A percentile compares a stretch with the other conserved stretches of the same genome.
Evolutionary conservation across 306 rosid species (phyloP).

Genomic region (Astragalus glycyphyllos): DNA sequence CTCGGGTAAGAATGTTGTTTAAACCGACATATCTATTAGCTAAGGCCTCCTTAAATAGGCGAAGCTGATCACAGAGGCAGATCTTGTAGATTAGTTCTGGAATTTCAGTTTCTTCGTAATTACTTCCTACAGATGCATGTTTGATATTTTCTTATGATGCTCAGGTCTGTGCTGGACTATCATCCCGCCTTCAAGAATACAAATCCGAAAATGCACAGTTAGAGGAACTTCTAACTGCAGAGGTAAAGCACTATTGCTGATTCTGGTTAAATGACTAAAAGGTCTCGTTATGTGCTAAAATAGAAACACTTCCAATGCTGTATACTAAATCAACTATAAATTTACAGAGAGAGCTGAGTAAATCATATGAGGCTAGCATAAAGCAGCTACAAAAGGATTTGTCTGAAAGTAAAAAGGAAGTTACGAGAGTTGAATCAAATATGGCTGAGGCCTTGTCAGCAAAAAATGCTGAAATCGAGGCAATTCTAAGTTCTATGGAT

Average conservation of each 20-base stretch:
- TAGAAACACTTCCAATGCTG: constrained; percentile 16
- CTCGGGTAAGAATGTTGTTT: constrained; percentile 73
- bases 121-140: constrained; percentile 33
- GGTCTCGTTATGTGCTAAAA: constrained; percentile 31
- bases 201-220: constrained; percentile 96
- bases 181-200: constrained; percentile 95
- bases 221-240: constrained; percentile 95
- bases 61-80: constrained; percentile 34
- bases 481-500: constrained; percentile 79
- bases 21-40: constrained; percentile 32
- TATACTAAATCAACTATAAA: constrained; percentile 33
- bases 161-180: constrained; percentile 98
- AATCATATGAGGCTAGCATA: constrained; percentile 86
- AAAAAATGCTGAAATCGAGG: constrained; percentile 92
- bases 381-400: constrained; percentile 79
- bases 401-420: constrained; percentile 79
- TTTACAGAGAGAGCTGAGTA: constrained; percentile 90
- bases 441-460: constrained; percentile 94
- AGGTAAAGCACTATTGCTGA: constrained; percentile 57
- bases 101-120: constrained; percentile 38
- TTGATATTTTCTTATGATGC: constrained; percentile 44
- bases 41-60: constrained; percentile 18
- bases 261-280: constrained; percentile 40
- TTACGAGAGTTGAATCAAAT: constrained; percentile 80
- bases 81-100: constrained; percentile 31